A percentile compares a stretch with the other conserved stretches of the same genome.
Evolutionary conservation across 495 filamentous ascomycete species (phyloP).

Genomic region (Pyrenula aspistea): DNA sequence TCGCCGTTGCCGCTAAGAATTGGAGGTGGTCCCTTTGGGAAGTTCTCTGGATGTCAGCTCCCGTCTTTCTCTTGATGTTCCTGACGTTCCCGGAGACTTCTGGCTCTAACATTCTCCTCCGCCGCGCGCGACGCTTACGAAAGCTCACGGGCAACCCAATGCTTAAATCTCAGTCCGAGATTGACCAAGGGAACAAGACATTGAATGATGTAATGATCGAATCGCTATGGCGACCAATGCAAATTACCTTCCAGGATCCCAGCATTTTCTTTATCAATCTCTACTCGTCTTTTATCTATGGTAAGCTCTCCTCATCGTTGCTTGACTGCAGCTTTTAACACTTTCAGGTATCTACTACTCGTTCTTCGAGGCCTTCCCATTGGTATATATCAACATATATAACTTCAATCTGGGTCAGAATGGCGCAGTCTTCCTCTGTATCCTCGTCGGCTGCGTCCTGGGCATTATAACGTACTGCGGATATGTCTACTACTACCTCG

Average conservation of each 20-base stretch:
- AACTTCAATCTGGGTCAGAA: constrained; percentile 30
- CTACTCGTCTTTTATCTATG: constrained; percentile 41
- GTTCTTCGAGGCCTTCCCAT: constrained; percentile 46
- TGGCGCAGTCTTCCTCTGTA: constrained; percentile 39
- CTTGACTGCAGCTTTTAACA: not conserved
- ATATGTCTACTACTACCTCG: constrained; percentile 39
- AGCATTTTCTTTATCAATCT: constrained; percentile 39
- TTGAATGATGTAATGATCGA: constrained; percentile 21
- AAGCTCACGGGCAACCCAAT: constrained; percentile 19
- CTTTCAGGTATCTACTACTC: constrained; percentile 31
- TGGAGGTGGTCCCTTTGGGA: constrained; percentile 40
- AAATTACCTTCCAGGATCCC: constrained; percentile 33
- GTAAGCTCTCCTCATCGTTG: not conserved
- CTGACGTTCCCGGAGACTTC: constrained; percentile 46
- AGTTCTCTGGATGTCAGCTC: constrained; percentile 33
- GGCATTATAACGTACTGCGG: constrained; percentile 28
- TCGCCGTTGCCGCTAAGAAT: constrained; percentile 13
- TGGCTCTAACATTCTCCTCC: constrained; percentile 42
- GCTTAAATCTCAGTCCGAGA: constrained; percentile 25
- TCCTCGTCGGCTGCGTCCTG: constrained; percentile 28
- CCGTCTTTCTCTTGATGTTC: constrained; percentile 35
- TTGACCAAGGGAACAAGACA: constrained; percentile 20
- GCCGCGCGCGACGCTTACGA: constrained; percentile 41
- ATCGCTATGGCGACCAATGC: constrained; percentile 27
- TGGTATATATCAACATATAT: constrained; percentile 37